These are phyloP conservation scores for Trichoderma gracile DNA, from an alignment of 2,329 filamentous ascomycete genomes.

Conservation along the genomic window DNA sequence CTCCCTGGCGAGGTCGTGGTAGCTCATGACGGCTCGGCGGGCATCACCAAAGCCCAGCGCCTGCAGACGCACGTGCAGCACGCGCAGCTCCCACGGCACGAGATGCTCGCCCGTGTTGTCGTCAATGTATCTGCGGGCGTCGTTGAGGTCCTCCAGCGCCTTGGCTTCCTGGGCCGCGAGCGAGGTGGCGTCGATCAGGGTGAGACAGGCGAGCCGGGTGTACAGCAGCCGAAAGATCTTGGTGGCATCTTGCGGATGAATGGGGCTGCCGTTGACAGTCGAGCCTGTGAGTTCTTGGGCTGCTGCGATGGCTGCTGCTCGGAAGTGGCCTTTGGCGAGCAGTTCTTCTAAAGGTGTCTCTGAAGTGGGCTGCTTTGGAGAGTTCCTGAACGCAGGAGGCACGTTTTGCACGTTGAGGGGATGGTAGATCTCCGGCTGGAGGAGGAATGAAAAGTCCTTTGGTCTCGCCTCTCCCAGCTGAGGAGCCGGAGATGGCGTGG, in stretches of 20 bases:
- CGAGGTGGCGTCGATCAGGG: slow-evolving; percentile 71
- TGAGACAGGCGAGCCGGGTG: slow-evolving; percentile 77
- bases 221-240: slow-evolving; percentile 78
- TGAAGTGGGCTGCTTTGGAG: slow-evolving; percentile 62
- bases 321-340: slow-evolving; percentile 73
- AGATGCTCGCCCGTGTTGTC: slow-evolving; percentile 60
- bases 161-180: slow-evolving; percentile 69
- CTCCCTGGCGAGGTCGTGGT: slow-evolving; percentile 84
- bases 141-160: slow-evolving; percentile 62
- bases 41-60: slow-evolving; percentile 84
- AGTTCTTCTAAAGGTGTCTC: slow-evolving; percentile 68
- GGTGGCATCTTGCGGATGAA: slow-evolving; percentile 57
- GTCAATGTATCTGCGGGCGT: slow-evolving; percentile 56
- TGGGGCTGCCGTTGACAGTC: slow-evolving; percentile 43
- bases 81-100: slow-evolving; percentile 83
- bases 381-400: slow-evolving; percentile 67
- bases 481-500: slow-evolving; percentile 34
- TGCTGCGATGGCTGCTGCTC: slow-evolving; percentile 71
- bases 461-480: slow-evolving; percentile 37
- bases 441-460: slow-evolving; percentile 78
- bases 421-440: slow-evolving; percentile 81
- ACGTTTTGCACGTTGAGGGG: slow-evolving; percentile 66
- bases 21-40: slow-evolving; percentile 80
- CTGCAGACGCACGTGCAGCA: slow-evolving; percentile 80
- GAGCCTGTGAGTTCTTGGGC: slow-evolving; percentile 61